A percentile compares a stretch with the other conserved stretches of the same genome.
These are phyloP conservation scores for Mycena polygramma DNA, from an alignment of 768 basidiomycete genomes.

Conservation along the genomic window DNA sequence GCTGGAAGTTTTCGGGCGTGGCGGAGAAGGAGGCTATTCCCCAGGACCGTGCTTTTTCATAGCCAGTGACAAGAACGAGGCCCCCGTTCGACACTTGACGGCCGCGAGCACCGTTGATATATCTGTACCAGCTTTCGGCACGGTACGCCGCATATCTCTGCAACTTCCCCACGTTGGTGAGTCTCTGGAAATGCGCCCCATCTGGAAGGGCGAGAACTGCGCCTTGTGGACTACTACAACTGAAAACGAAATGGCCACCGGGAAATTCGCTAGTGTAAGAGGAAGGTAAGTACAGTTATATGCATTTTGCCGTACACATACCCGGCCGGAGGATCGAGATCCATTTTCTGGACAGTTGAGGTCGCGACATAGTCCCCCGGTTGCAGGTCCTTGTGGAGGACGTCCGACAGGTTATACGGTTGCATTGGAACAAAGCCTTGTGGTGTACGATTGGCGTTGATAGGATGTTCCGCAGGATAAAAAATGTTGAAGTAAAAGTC, in stretches of 20 bases:
- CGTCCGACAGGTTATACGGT: not conserved
- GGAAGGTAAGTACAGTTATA: too few relatives aligned
- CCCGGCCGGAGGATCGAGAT: not conserved
- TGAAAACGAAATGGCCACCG: not conserved
- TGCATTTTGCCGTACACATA: not conserved
- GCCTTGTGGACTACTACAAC: not conserved
- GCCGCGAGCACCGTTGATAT: constrained; percentile 20
- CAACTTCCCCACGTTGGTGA: constrained; percentile 10
- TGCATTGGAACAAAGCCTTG: constrained; percentile 37
- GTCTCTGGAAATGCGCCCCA: constrained; percentile 28
- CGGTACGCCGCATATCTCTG: constrained; percentile 27
- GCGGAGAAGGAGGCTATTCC: constrained; percentile 30
- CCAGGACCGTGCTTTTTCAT: constrained; percentile 36
- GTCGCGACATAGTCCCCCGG: not conserved
- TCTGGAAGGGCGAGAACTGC: constrained; percentile 31
- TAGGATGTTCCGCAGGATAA: constrained; percentile 18
- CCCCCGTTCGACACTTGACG: constrained; percentile 24
- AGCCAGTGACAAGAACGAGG: constrained; percentile 39
- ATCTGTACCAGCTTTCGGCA: constrained; percentile 34
- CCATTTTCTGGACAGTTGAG: not conserved
- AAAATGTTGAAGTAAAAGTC: constrained; percentile 51
- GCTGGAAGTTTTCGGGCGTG: not conserved
- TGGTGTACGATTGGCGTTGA: constrained; percentile 43
- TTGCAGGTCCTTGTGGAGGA: not conserved
- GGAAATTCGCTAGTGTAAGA: constrained; percentile 2